Evolutionary conservation across 2,329 filamentous ascomycete genomes (phyloP).

Genomic region (Paracamarosporium sp.): DNA sequence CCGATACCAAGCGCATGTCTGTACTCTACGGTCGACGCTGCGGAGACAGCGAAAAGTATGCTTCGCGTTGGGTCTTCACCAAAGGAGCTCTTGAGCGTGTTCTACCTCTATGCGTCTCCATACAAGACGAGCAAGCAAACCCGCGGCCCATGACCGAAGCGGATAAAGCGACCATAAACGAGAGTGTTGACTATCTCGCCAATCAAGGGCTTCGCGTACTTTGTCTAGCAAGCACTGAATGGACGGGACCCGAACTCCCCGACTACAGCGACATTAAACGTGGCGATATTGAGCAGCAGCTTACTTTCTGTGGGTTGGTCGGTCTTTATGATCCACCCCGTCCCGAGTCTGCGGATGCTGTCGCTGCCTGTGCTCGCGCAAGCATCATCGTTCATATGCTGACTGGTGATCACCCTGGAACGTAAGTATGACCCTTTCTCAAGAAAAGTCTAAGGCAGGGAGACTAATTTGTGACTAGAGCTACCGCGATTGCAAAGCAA

Average conservation of each 20-base stretch:
- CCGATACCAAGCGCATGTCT: constrained; percentile 78
- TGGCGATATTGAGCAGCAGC: constrained; percentile 67
- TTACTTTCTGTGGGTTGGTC: constrained; percentile 78
- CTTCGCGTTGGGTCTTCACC: constrained; percentile 63
- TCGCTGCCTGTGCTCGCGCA: constrained; percentile 53
- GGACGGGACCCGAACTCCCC: no score
- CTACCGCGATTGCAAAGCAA: constrained; percentile 54
- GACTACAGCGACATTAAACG: constrained; percentile 66
- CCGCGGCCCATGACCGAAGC: no score
- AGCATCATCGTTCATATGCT: constrained; percentile 59
- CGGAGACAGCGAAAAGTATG: constrained; percentile 46
- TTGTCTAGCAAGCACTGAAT: constrained; percentile 68
- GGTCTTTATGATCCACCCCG: constrained; percentile 88
- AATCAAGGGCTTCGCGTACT: constrained; percentile 74
- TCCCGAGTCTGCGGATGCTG: constrained; percentile 74
- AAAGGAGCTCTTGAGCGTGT: constrained; percentile 74
- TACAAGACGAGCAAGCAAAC: no score
- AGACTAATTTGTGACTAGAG: no score
- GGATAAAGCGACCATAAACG: no score
- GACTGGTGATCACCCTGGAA: constrained; percentile 56
- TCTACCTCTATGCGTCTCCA: constrained; percentile 66
- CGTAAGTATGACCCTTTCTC: no score
- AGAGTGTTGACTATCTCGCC: no score
- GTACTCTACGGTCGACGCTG: constrained; percentile 68
- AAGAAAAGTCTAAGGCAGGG: no score